Evolutionary conservation across 148 eudicot genomes (phyloP), one percentile per base, ranked within the genome.

Genomic region (Persicaria tinctoria): DNA sequence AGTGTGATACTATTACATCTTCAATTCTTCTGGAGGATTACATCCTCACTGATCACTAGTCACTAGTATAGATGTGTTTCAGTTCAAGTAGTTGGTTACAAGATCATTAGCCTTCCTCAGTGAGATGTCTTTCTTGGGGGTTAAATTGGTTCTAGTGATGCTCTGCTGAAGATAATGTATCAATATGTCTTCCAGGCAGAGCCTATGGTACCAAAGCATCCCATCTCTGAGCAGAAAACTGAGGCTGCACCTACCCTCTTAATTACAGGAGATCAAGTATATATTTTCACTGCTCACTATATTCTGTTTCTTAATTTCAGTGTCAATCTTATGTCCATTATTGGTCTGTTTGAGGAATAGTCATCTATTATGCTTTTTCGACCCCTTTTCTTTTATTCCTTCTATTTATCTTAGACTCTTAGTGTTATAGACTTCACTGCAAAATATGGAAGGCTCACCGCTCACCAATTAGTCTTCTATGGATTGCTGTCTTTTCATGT

Each of bases 211-310:
- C 75, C 84, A 83, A 85, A 83, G 86, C 81, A 80, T 80, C 78
- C 81, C 50, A 68, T 62, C 53, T 85, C 76, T 80, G 90, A 88
- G 76, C 80, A 79, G 82, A 84, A 78, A 79, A 83, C 68, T 78
- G 89, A 87, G 76, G 87, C 87, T 76, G 89, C 80, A 80, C 84
- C 91, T 75, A 86, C 88, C 60, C 76, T 90, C 80, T 83, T 92
- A 81, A 87, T 92, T 83, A 90, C 95, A 75, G 89, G 87, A 83
- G 97, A 92, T 81, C 94, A 92, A 87, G 97, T 92, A 91, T 79
- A 77, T 73, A 18, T 57, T 73, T 74, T 73, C 76, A 51, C 75
- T 77, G 73, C 68, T 76, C 20, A 45, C 56, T 59, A 27, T 44
- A 5, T 55, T 56, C 51, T 75, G 56, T 11, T 60, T 23, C 46